Conservation (phyloP, 2,329 filamentous ascomycete genomes). For the Colletotrichum navitas region DNA sequence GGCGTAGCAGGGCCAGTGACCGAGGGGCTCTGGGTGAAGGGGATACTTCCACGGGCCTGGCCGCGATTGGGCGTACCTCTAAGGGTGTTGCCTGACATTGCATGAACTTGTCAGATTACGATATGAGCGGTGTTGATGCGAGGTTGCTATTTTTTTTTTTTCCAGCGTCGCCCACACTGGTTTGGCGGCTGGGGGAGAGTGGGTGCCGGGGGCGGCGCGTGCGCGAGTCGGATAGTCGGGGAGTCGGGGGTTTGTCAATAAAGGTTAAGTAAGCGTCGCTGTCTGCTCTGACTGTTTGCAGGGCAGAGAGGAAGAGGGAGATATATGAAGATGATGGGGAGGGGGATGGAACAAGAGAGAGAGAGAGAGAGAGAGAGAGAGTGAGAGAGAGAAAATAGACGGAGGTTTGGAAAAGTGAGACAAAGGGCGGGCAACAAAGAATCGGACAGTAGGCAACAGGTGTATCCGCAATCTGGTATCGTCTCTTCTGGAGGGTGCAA, state of each 20-base stretch:
- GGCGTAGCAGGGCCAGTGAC: slow-evolving; percentile 17
- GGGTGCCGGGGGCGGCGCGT: slow-evolving; percentile 36
- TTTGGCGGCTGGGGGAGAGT: background rate
- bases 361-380: background rate
- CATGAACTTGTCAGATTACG: slow-evolving; percentile 58
- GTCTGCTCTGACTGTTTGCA: slow-evolving; percentile 2
- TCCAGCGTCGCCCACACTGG: slow-evolving; percentile 15
- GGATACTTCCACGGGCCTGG: slow-evolving; percentile 69
- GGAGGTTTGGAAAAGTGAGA: background rate
- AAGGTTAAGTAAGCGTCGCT: slow-evolving; percentile 1
- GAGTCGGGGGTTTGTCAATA: slow-evolving; percentile 8
- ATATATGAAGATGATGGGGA: background rate
- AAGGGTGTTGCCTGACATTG: slow-evolving; percentile 73
- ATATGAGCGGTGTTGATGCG: slow-evolving; percentile 40
- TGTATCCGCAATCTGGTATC: slow-evolving; percentile 3
- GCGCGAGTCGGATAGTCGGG: slow-evolving; percentile 12
- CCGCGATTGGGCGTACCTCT: slow-evolving; percentile 76
- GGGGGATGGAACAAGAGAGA: background rate
- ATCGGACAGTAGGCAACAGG: background rate
- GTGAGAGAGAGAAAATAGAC: background rate
- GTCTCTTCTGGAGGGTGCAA: background rate
- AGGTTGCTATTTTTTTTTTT: slow-evolving; percentile 22
- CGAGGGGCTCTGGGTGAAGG: slow-evolving; percentile 71
- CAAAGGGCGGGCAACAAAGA: slow-evolving; percentile 18
- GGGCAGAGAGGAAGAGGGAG: background rate